A percentile compares a stretch with the other conserved stretches of the same genome.
Conservation (phyloP, 2,329 filamentous ascomycete species). For the Nemania serpens region DNA sequence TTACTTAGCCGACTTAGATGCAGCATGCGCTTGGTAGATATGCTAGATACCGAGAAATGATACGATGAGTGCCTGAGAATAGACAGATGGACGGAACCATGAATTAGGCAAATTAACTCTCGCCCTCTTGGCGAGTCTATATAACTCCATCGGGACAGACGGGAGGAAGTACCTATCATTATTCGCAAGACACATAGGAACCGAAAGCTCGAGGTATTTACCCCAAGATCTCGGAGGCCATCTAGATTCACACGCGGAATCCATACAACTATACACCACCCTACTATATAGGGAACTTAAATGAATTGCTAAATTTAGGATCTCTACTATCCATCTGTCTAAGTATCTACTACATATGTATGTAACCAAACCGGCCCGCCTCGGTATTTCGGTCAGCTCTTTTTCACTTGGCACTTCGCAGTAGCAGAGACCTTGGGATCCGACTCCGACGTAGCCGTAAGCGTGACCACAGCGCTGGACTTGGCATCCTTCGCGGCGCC, state of each 20-base stretch:
- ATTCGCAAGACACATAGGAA: background rate
- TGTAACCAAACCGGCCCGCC: background rate
- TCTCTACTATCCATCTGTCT: background rate
- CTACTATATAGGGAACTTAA: background rate
- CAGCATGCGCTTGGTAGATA: too few relatives aligned
- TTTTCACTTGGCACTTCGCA: constrained; percentile 22
- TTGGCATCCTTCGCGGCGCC: constrained; percentile 41
- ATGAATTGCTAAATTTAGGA: background rate
- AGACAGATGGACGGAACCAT: background rate
- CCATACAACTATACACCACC: background rate
- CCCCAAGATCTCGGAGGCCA: background rate
- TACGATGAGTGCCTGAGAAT: background rate
- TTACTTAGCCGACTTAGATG: background rate
- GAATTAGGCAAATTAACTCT: constrained; percentile 1
- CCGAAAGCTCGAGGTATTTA: background rate
- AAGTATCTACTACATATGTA: too few relatives aligned
- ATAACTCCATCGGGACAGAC: too few relatives aligned
- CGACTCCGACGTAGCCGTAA: constrained; percentile 54
- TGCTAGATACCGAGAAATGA: background rate
- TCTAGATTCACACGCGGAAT: too few relatives aligned
- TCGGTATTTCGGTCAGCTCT: constrained; percentile 7
- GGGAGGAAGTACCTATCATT: background rate
- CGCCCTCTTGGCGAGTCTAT: background rate
- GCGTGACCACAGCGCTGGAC: constrained; percentile 45
- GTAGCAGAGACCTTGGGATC: constrained; percentile 33